Percentiles rank a stretch among this genome's conserved stretches.
Conservation (phyloP, 768 basidiomycete genomes). For the Boletus speciosus region DNA sequence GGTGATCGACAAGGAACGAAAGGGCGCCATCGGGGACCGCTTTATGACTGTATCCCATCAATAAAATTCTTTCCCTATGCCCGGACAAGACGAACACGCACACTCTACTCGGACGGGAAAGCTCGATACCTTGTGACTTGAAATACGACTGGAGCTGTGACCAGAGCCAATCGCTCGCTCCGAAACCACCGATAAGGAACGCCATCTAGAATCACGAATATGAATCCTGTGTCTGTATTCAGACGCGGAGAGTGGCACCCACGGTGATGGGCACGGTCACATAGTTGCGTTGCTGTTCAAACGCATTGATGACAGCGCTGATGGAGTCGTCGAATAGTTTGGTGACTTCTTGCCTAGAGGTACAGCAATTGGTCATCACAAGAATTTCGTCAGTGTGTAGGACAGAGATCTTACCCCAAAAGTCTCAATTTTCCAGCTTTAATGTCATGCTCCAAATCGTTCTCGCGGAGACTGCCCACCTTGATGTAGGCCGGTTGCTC, state of each 20-base stretch:
- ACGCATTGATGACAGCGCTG: slow-evolving; percentile 27
- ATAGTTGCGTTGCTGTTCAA: slow-evolving; percentile 26
- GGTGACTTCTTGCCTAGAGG: slow-evolving; percentile 33
- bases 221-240: background rate
- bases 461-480: slow-evolving; percentile 36
- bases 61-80: background rate
- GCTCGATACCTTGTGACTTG: slow-evolving; percentile 33
- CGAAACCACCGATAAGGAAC: slow-evolving; percentile 51
- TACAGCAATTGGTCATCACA: background rate
- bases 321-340: slow-evolving; percentile 43
- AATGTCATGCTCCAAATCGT: slow-evolving; percentile 31
- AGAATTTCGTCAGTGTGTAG: background rate
- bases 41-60: slow-evolving; percentile 24
- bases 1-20: slow-evolving; percentile 37
- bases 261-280: slow-evolving; percentile 29
- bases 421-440: slow-evolving; percentile 33
- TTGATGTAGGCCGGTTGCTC: slow-evolving; percentile 35
- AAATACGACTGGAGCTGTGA: slow-evolving; percentile 37
- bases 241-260: background rate
- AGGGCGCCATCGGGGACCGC: slow-evolving; percentile 51
- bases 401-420: slow-evolving; percentile 25
- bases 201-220: slow-evolving; percentile 10
- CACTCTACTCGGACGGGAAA: slow-evolving; percentile 46
- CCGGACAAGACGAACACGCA: slow-evolving; percentile 32
- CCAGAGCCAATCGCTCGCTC: slow-evolving; percentile 45